Conservation (phyloP, 1,284 basidiomycete genomes). For the Malassezia sp. region DNA sequence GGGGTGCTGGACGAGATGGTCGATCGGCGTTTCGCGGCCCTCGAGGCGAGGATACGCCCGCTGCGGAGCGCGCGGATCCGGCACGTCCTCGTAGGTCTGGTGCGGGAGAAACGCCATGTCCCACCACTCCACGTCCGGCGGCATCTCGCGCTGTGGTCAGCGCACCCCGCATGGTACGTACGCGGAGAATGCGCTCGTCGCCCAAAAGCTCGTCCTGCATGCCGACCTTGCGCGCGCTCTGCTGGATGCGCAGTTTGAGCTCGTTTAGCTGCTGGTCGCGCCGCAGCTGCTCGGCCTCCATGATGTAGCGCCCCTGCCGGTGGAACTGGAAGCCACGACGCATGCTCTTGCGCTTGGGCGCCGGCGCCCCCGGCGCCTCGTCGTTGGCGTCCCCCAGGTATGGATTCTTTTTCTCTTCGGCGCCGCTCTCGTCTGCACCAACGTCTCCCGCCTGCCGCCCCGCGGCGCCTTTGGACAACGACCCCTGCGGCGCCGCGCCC, state of each 20-base stretch:
- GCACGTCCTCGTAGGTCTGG: constrained; percentile 62
- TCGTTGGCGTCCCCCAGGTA: constrained; percentile 23
- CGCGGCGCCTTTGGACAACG: background rate
- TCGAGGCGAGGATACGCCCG: constrained; percentile 36
- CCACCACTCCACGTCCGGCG: constrained; percentile 95
- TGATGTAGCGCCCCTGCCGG: constrained; percentile 35
- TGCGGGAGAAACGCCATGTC: constrained; percentile 73
- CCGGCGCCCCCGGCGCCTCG: constrained; percentile 5
- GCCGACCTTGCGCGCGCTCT: constrained; percentile 81
- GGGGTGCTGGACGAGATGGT: constrained; percentile 87
- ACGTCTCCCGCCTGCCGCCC: no score
- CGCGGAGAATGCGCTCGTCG: constrained; percentile 58
- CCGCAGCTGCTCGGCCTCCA: constrained; percentile 35
- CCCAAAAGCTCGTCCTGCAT: constrained; percentile 81
- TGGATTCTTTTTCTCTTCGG: constrained; percentile 27
- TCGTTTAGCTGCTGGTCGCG: constrained; percentile 65
- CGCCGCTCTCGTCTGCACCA: no score
- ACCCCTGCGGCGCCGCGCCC: background rate
- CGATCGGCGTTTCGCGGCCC: constrained; percentile 62
- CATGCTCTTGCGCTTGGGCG: constrained; percentile 27
- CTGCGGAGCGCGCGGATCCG: constrained; percentile 50
- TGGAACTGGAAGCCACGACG: constrained; percentile 37
- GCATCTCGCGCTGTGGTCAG: constrained; percentile 58
- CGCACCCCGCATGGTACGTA: background rate
- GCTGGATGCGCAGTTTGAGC: constrained; percentile 81